Evolutionary conservation across 2,329 filamentous ascomycete genomes (phyloP), one percentile per base, ranked within the genome.

Genomic region (Botrytis cinerea): DNA sequence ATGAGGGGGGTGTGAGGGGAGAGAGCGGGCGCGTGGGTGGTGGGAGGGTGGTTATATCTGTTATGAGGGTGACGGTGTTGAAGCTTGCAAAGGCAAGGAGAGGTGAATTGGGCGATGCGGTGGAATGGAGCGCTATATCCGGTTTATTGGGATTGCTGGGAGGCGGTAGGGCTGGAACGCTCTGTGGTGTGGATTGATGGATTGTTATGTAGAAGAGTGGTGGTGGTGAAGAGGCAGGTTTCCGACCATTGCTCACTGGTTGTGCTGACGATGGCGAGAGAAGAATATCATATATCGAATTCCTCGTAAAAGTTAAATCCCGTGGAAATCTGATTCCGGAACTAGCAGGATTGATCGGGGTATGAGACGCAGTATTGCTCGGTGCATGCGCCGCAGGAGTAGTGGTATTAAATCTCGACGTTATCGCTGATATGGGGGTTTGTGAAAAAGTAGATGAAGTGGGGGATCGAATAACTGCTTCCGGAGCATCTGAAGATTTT

Each of bases 1-100:
- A 73, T 7, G 67, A 54, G n/a, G 72, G 64, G 32, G 63, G 63
- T 35, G 57, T 75, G 51, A 35, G 64, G 64, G 35, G 73, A 25
- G 35, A 67, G 71, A 32, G 67, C 40, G 35, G 68, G 28, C 67
- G 72, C 38, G 72, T 74, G 10, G 74, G 68, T 45, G 74, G 74
- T 12, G 78, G 78, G 62, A 76, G 78, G 35, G 78, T 75, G 4
- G 77, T 79, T 28, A 79, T 78, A 45, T 79, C 76, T 46, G 77
- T 78, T 35, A 73, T 76, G 62, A 75, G 74, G 4, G 76, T 77
- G 14, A 76, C 73, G 20, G 76, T 72, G 70, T 78, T 71, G 75
- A 78, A 79, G 75, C 75, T 75, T 28, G 78, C 76, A 61, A 77
- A 79, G 8, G 75, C 75, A 38, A 79, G 75, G 10, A 78, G 72